Conservation (phyloP, 768 basidiomycete species). For the Tephrocybe rancida region DNA sequence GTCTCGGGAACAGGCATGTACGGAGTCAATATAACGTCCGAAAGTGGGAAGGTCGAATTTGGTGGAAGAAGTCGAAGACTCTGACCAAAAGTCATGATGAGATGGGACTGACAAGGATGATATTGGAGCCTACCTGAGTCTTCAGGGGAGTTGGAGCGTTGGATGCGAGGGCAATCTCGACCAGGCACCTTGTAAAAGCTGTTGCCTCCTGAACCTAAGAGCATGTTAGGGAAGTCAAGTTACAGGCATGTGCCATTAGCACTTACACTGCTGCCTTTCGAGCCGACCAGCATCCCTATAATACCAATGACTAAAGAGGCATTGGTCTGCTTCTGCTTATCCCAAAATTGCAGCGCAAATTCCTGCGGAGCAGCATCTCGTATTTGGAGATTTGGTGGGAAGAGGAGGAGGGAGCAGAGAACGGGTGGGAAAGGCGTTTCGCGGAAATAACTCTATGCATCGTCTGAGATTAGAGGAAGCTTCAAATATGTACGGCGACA, state of each 20-base stretch:
- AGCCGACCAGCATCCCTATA: constrained; percentile 83
- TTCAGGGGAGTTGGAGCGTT: constrained; percentile 90
- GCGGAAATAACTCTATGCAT: constrained; percentile 87
- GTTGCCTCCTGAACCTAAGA: constrained; percentile 57
- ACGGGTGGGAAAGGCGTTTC: constrained; percentile 77
- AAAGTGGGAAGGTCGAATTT: constrained; percentile 61
- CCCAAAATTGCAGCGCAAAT: constrained; percentile 97
- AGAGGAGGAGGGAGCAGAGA: constrained; percentile 69
- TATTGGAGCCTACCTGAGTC: constrained; percentile 60
- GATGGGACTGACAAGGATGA: background rate
- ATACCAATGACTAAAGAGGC: constrained; percentile 78
- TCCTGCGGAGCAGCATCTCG: constrained; percentile 74
- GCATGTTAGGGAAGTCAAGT: background rate
- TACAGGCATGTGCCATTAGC: background rate
- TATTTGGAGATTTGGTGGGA: constrained; percentile 62
- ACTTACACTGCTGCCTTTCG: constrained; percentile 67
- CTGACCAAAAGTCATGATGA: constrained; percentile 16
- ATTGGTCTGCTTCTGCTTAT: constrained; percentile 85
- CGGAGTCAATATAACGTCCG: constrained; percentile 68
- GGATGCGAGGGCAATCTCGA: constrained; percentile 90
- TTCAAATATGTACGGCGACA: background rate
- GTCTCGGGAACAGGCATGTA: constrained; percentile 81
- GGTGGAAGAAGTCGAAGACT: constrained; percentile 52
- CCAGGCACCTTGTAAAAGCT: constrained; percentile 71
- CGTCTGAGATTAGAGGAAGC: constrained; percentile 1